Conservation (phyloP, 225 moss, liverwort and hornwort genomes). For the Asterella californica region DNA sequence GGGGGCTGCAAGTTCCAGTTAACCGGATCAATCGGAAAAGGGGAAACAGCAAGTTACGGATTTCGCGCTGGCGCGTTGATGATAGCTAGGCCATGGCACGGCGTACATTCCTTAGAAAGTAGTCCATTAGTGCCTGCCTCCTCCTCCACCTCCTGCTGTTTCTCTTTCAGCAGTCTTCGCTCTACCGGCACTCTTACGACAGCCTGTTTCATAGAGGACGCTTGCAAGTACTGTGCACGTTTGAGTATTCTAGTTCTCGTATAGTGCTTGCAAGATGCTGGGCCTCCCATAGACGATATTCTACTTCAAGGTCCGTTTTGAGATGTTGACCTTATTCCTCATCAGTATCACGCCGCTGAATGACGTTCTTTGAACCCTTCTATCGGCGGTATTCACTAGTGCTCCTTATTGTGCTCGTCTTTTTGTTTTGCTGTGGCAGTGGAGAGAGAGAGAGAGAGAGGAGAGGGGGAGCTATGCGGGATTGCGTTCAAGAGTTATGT, state of each 20-base stretch:
- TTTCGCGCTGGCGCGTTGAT: background rate
- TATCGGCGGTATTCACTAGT: background rate
- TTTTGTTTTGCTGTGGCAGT: background rate
- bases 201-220: background rate
- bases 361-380: background rate
- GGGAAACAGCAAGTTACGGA: background rate
- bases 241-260: background rate
- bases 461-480: too few species aligned
- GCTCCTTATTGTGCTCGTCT: background rate
- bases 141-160: background rate
- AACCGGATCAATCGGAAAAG: background rate
- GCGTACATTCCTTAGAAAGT: background rate
- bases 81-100: background rate
- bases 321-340: background rate
- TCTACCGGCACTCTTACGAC: slow-evolving; percentile 1
- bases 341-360: background rate
- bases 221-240: background rate
- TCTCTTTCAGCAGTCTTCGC: background rate
- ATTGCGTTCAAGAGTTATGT: too few species aligned
- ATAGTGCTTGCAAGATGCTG: background rate
- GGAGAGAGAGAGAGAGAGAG: too few species aligned
- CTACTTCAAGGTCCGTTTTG: background rate
- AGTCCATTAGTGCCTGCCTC: background rate
- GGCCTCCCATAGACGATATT: background rate
- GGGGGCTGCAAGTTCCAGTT: background rate